Percentiles rank a stretch among this genome's conserved stretches.
phyloP scores from a whole-genome alignment of 2,329 filamentous ascomycete genomes.

The Aquanectria penicillioides region DNA sequence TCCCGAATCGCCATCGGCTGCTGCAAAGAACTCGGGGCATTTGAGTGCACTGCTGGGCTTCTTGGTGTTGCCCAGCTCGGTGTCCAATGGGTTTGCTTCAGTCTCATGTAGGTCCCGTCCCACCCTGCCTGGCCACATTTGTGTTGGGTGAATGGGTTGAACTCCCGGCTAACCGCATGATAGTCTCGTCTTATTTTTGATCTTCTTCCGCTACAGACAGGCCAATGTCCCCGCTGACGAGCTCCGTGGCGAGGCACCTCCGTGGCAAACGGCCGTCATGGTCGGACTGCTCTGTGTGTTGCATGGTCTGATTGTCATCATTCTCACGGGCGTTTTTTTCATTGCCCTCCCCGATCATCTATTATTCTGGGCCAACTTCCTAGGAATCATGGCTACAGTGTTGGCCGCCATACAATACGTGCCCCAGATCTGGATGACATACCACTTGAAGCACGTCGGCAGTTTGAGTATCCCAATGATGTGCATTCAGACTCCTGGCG shows the following conservation, averaged over 20 bases:
- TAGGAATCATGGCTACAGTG: slow-evolving; percentile 81
- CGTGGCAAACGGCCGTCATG: slow-evolving; percentile 80
- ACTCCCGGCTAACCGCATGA: slow-evolving; percentile 6
- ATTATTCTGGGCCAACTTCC: slow-evolving; percentile 82
- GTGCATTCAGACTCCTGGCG: slow-evolving; percentile 96
- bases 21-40: slow-evolving; percentile 81
- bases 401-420: slow-evolving; percentile 92
- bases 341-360: slow-evolving; percentile 71
- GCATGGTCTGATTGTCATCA: slow-evolving; percentile 77
- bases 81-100: slow-evolving; percentile 91
- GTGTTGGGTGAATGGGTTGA: not conserved
- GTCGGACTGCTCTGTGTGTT: slow-evolving; percentile 79
- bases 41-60: slow-evolving; percentile 86
- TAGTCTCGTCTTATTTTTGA: slow-evolving; percentile 90
- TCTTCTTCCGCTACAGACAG: slow-evolving; percentile 83
- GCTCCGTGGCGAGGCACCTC: slow-evolving; percentile 64
- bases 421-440: slow-evolving; percentile 94
- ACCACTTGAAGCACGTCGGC: slow-evolving; percentile 83
- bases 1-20: slow-evolving; percentile 86
- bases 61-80: slow-evolving; percentile 92
- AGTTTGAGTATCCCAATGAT: slow-evolving; percentile 97
- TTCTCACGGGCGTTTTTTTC: slow-evolving; percentile 75
- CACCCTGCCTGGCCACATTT: not conserved
- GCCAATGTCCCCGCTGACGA: slow-evolving; percentile 61
- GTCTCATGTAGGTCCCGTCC: slow-evolving; percentile 76